Evolutionary conservation across 2,329 filamentous ascomycete species (phyloP), one percentile per base, ranked within the genome.

Genomic region (Diplodia intermedia): DNA sequence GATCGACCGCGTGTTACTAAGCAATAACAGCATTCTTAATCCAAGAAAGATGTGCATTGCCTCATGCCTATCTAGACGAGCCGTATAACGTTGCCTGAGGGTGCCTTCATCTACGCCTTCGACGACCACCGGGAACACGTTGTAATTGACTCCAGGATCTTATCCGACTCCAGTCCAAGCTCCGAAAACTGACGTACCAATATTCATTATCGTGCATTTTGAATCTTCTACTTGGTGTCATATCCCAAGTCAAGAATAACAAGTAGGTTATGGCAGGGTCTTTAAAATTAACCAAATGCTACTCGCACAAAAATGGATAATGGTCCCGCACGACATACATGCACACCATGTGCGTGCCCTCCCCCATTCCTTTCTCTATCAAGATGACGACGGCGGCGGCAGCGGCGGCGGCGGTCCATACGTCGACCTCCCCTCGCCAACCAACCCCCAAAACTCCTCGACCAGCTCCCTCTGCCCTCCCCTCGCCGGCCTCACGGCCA

Each of bases 361-460:
- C 36, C 11, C 9, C 31, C 31, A 6, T 33, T 38, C 36, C 9
- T 9, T 33, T 33, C 31, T 33, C 31, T 7, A 33, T 38, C 36
- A 38, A 38, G 11, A 38, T 2, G 36, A 12, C 9, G 33, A 4
- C 36, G 36, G 7, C 9, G 33, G 33, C 9, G 33, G 33, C 8
- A 8, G 31, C 31, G 31, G 31, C 31, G 31, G 31, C 31, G 31
- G 31, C 31, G 57, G 57, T 5, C 57, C 57, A 49, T 62, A 62
- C 11, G 40, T 49, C 23, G 38, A 47, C 33, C 38, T 47, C 20
- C 43, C 38, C 7, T 62, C 57, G 1, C 57, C 57, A n/a, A 62
- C 57, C 2, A 62, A 23, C 2, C 23, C 40, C 57, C 57, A 62
- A 49, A 62, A 62, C 26, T 62, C 57, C 15, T 62, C 57, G 14